Base-by-base conservation (phyloP, 2,329 filamentous ascomycete genomes). In the Xylaria arbuscula region DNA sequence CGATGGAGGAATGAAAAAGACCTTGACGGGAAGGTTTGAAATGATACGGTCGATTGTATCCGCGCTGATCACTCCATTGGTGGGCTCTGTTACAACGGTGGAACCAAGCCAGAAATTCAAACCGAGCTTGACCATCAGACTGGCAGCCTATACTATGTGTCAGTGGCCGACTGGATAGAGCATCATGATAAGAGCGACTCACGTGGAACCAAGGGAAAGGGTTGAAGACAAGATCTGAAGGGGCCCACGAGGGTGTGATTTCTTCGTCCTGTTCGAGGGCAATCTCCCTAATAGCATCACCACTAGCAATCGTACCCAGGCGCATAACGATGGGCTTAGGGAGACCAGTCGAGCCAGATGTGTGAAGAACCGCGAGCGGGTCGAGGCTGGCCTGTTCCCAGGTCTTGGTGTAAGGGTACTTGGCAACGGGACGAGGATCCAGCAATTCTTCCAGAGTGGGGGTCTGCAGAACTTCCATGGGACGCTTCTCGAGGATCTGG, bases 241-340 rank as follows among this genome's bases (percentile, higher is more conserved):
- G 6, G 17, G 56, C n/a, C 72, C 72, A 73, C 1, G 72, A 72
- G 6, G 72, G 72, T 5, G 72, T 73, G 62, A 73, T 67, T 42
- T 73, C 69, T 19, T 73, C 72, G 22, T 62, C 72, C 32, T 72
- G 58, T 50, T 73, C 70, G 2, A 73, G 70, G 19, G 69, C 67
- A 32, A 73, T 73, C 15, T 73, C 72, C 24, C 66, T 64, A 19
- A 73, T 72, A 4, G 72, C 72, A 24, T 73, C 72, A 68, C 72
- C 72, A 50, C 66, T 72, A 5, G 72, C 72, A 13, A 73, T 72
- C 11, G 72, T 73, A 24, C 72, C 72, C 17, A 73, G 67, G 50
- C 71, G 72, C 72, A 73, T 73, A 8, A 72, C 71, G 45, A 74
- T 74, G 11, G 71, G 72, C 68, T 74, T 74, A n/a, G 72, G 72